Conservation (phyloP, 1,284 basidiomycete species). For the Trichosporon ovoides region DNA sequence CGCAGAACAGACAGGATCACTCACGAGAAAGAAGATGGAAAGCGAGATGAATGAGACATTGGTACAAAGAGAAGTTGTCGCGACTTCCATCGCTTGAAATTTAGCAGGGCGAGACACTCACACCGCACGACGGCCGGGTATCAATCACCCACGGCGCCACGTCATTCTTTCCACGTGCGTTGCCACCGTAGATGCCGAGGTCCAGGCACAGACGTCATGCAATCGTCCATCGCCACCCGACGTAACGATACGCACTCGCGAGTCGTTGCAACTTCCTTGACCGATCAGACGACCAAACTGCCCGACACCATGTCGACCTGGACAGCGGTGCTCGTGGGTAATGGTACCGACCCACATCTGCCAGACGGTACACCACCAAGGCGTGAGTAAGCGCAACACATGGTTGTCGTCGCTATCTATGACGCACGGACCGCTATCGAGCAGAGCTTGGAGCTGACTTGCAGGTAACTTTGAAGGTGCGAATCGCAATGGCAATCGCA, state of each 20-base stretch:
- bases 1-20: neutral
- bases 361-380: neutral
- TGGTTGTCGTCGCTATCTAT: neutral
- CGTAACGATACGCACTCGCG: neutral
- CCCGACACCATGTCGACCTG: conserved; percentile 2
- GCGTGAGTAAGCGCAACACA: neutral
- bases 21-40: neutral
- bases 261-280: neutral
- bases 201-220: neutral
- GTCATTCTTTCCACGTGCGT: neutral
- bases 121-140: neutral
- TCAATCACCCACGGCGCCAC: neutral
- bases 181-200: neutral
- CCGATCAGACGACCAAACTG: neutral
- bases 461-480: conserved; percentile 5
- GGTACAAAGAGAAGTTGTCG: neutral
- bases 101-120: neutral
- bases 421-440: neutral
- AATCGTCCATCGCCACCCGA: neutral
- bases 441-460: neutral
- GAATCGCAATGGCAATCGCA: neutral
- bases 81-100: too few relatives aligned
- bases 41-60: neutral
- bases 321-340: conserved; percentile 5
- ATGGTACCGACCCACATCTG: neutral